Percentiles rank a stretch among this genome's conserved stretches.
Evolutionary conservation across 257 asterid genomes (phyloP).

Genomic region (Linderniella brevidens): DNA sequence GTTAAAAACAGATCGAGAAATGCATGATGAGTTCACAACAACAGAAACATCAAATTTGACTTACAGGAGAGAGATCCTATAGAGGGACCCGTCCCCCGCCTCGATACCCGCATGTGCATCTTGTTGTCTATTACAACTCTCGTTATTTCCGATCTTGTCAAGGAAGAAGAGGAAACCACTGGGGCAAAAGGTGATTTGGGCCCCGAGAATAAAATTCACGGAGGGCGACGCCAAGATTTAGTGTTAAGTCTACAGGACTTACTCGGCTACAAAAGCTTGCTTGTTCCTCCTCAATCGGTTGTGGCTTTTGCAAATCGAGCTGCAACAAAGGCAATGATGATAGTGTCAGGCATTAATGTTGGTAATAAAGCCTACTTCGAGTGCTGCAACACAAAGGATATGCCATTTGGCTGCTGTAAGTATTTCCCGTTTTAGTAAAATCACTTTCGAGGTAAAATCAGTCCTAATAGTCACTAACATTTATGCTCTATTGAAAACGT

Average conservation of each 20-base stretch:
- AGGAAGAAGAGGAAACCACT: slow-evolving; percentile 75
- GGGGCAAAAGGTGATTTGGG: background rate
- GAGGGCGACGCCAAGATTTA: slow-evolving; percentile 45
- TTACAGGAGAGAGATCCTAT: slow-evolving; percentile 89
- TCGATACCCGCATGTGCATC: slow-evolving; percentile 88
- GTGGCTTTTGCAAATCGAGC: slow-evolving; percentile 79
- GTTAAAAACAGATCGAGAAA: slow-evolving; percentile 5
- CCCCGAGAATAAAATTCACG: slow-evolving; percentile 14
- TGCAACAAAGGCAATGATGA: slow-evolving; percentile 80
- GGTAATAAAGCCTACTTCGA: slow-evolving; percentile 43
- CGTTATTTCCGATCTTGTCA: slow-evolving; percentile 78
- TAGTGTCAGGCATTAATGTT: slow-evolving; percentile 41
- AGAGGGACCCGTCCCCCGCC: slow-evolving; percentile 94
- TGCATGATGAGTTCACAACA: too few relatives aligned
- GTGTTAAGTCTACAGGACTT: slow-evolving; percentile 63
- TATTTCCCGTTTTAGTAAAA: background rate
- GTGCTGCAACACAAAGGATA: slow-evolving; percentile 48
- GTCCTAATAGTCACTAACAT: background rate
- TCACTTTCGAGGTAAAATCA: background rate
- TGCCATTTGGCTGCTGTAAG: slow-evolving; percentile 79
- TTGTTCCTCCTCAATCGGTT: slow-evolving; percentile 65
- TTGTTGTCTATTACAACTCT: slow-evolving; percentile 75
- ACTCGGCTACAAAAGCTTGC: slow-evolving; percentile 59
- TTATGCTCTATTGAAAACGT: slow-evolving; percentile 15
- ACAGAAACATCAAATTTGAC: slow-evolving; percentile 1